phyloP scores from a whole-genome alignment of 2,329 filamentous ascomycete species.

The Calonectria pteridis region DNA sequence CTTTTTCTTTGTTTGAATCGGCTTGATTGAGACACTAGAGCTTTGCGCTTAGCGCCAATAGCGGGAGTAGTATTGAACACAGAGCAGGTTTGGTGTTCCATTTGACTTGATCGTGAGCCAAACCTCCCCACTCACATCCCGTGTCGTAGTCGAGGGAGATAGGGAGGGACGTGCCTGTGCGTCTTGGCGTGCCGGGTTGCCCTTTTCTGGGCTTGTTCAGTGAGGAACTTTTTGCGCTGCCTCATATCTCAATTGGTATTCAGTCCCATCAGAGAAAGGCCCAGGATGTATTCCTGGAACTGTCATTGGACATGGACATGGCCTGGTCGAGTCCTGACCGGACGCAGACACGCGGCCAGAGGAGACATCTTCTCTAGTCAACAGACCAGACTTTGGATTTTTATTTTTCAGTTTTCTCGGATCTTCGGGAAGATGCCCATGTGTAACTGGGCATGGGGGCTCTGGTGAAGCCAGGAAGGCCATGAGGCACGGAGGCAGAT shows the following conservation, averaged over 20 bases:
- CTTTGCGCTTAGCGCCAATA: not conserved
- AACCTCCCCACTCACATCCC: slow-evolving; percentile 36
- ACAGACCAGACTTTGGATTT: not conserved
- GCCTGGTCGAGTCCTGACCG: not conserved
- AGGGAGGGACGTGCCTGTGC: slow-evolving; percentile 17
- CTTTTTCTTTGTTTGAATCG: not conserved
- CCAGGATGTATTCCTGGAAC: not conserved
- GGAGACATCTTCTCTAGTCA: not conserved
- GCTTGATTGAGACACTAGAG: not conserved
- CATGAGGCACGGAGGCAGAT: slow-evolving; percentile 3
- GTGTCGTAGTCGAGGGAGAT: slow-evolving; percentile 36
- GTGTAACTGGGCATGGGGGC: slow-evolving; percentile 3
- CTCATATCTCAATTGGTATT: not conserved
- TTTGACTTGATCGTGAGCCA: not conserved
- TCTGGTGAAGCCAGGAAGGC: slow-evolving; percentile 4
- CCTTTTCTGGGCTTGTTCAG: slow-evolving; percentile 1
- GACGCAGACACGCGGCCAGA: slow-evolving; percentile 4
- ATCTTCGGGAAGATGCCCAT: not conserved
- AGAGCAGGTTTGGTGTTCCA: not conserved
- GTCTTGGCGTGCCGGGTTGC: slow-evolving; percentile 19
- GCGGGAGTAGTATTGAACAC: not conserved
- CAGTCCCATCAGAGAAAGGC: not conserved
- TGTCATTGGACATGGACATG: not conserved
- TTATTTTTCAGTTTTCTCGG: not conserved
- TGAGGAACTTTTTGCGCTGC: not conserved